Conservation (phyloP, 257 asterid species). For the Ajuga chamaepitys region DNA sequence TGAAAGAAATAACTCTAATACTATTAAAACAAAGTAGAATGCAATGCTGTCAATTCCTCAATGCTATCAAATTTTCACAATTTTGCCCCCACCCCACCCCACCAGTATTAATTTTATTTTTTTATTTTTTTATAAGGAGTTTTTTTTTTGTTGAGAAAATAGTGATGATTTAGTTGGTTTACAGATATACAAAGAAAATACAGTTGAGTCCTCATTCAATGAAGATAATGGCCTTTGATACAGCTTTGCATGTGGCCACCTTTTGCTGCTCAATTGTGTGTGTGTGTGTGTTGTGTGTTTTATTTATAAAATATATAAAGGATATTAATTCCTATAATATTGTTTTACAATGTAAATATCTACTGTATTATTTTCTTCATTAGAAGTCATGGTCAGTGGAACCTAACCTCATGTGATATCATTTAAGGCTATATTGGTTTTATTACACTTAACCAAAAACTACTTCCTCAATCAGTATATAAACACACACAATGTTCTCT, state of each 20-base stretch:
- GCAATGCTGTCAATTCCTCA: conserved; percentile 13
- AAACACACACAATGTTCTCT: neutral
- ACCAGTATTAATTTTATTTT: neutral
- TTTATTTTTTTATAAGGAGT: neutral
- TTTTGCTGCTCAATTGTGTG: conserved; percentile 9
- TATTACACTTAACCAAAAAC: conserved; percentile 7
- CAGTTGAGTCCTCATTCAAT: conserved; percentile 63
- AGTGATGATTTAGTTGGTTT: conserved; percentile 33
- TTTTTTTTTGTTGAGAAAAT: conserved; percentile 1
- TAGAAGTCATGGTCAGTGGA: conserved; percentile 31
- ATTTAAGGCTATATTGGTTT: conserved; percentile 51
- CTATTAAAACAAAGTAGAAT: neutral
- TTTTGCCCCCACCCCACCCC: neutral
- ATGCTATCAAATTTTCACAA: neutral
- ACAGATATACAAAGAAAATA: conserved; percentile 19
- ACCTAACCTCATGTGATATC: conserved; percentile 77
- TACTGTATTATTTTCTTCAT: neutral
- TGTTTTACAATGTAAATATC: no score
- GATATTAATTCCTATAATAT: no score
- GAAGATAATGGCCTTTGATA: conserved; percentile 39
- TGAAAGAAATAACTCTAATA: neutral
- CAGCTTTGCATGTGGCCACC: conserved; percentile 33
- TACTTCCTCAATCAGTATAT: neutral
- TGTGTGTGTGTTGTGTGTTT: no score
- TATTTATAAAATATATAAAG: neutral